These are phyloP conservation scores for Ogataea degrootiae DNA, from an alignment of 805 yeast genomes.

Conservation along the genomic window DNA sequence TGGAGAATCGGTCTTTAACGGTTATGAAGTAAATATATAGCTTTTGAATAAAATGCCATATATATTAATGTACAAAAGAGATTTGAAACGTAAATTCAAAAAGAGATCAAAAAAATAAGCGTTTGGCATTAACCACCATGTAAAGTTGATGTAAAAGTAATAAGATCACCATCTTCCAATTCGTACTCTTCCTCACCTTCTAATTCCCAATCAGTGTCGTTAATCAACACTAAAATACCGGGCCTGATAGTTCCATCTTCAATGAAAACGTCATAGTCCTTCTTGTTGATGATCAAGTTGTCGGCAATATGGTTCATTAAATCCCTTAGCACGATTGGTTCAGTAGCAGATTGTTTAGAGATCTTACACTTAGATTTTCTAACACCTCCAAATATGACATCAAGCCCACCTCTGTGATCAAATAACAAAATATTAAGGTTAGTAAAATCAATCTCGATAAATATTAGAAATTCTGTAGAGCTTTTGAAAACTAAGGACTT, in stretches of 20 bases:
- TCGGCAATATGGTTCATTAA: slow-evolving; percentile 51
- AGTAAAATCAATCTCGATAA: neutral
- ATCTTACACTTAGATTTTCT: slow-evolving; percentile 48
- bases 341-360: slow-evolving; percentile 28
- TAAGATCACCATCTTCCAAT: slow-evolving; percentile 69
- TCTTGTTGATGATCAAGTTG: slow-evolving; percentile 52
- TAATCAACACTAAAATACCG: slow-evolving; percentile 85
- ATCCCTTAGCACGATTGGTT: slow-evolving; percentile 36
- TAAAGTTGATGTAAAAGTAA: slow-evolving; percentile 86
- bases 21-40: no score
- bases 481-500: neutral
- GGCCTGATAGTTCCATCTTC: slow-evolving; percentile 84
- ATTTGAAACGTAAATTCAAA: neutral
- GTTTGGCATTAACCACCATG: slow-evolving; percentile 79
- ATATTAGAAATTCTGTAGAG: neutral
- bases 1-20: no score
- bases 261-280: slow-evolving; percentile 68
- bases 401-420: slow-evolving; percentile 66
- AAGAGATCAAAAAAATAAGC: neutral
- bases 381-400: slow-evolving; percentile 62
- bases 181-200: slow-evolving; percentile 83
- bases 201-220: slow-evolving; percentile 95
- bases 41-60: neutral
- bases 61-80: neutral
- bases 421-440: neutral